Percentiles rank a stretch among this genome's conserved stretches.
Evolutionary conservation across 768 basidiomycete species (phyloP).

Genomic region (Pisolithus orientalis): DNA sequence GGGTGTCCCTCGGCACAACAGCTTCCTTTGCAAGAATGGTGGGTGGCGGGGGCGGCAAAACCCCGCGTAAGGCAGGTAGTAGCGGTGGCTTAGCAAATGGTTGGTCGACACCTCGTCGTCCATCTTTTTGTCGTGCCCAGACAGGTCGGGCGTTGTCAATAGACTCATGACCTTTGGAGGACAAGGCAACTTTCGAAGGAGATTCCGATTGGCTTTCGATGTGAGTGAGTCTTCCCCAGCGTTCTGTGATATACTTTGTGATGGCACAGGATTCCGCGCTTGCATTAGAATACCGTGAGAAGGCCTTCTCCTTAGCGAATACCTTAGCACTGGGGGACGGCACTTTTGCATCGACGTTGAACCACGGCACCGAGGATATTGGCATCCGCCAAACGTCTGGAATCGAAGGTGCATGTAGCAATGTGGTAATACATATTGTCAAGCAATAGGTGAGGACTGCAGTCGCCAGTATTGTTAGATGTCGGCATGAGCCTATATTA

Average conservation of each 20-base stretch:
- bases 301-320: conserved; percentile 7
- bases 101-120: conserved; percentile 49
- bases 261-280: conserved; percentile 17
- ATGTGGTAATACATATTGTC: conserved; percentile 39
- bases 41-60: conserved; percentile 26
- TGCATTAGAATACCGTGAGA: conserved; percentile 7
- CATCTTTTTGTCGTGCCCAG: conserved; percentile 40
- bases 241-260: conserved; percentile 24
- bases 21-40: conserved; percentile 22
- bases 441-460: conserved; percentile 53
- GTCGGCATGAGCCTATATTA: background rate
- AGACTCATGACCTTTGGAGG: conserved; percentile 13
- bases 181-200: conserved; percentile 12
- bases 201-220: conserved; percentile 14
- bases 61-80: conserved; percentile 13
- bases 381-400: conserved; percentile 48
- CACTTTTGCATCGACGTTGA: conserved; percentile 20
- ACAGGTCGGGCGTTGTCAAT: conserved; percentile 32
- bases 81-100: conserved; percentile 39
- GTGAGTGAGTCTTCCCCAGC: conserved; percentile 23
- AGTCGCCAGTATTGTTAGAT: conserved; percentile 1
- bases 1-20: conserved; percentile 20
- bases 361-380: conserved; percentile 56
- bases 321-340: conserved; percentile 1
- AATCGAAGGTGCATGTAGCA: conserved; percentile 38